Conservation (phyloP, 768 basidiomycete species). For the Hortiboletus flavorubellus region DNA sequence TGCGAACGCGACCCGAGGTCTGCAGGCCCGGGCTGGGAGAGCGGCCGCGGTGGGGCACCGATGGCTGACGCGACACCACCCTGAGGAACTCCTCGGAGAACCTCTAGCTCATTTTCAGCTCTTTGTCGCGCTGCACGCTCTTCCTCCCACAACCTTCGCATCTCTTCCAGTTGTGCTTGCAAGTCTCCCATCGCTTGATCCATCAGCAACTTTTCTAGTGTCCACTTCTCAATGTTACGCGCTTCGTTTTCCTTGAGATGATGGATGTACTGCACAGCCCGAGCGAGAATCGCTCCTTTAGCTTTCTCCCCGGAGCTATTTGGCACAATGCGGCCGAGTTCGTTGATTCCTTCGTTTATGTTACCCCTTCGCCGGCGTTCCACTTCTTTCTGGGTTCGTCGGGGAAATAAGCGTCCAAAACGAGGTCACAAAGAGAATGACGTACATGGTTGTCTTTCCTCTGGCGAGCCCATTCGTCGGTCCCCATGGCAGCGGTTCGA, state of each 20-base stretch:
- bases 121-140: constrained; percentile 60
- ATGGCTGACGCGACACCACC: background rate
- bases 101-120: constrained; percentile 62
- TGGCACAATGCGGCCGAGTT: constrained; percentile 85
- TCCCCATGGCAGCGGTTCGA: constrained; percentile 61
- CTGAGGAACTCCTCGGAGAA: constrained; percentile 41
- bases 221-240: constrained; percentile 91
- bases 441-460: constrained; percentile 81
- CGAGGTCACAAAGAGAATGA: constrained; percentile 2
- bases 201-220: constrained; percentile 86
- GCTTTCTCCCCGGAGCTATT: constrained; percentile 84
- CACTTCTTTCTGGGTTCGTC: constrained; percentile 84
- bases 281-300: constrained; percentile 84
- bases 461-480: constrained; percentile 76
- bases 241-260: constrained; percentile 90
- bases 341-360: constrained; percentile 96
- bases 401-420: background rate
- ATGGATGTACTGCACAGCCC: constrained; percentile 89
- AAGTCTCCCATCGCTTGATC: constrained; percentile 89
- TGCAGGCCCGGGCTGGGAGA: constrained; percentile 12
- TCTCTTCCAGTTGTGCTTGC: constrained; percentile 79
- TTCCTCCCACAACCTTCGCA: constrained; percentile 78
- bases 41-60: constrained; percentile 13
- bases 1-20: constrained; percentile 24
- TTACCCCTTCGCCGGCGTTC: constrained; percentile 92